Percentiles rank a stretch among this genome's conserved stretches.
Conservation (phyloP, 345 rosid genomes). For the Nasturtium officinale region DNA sequence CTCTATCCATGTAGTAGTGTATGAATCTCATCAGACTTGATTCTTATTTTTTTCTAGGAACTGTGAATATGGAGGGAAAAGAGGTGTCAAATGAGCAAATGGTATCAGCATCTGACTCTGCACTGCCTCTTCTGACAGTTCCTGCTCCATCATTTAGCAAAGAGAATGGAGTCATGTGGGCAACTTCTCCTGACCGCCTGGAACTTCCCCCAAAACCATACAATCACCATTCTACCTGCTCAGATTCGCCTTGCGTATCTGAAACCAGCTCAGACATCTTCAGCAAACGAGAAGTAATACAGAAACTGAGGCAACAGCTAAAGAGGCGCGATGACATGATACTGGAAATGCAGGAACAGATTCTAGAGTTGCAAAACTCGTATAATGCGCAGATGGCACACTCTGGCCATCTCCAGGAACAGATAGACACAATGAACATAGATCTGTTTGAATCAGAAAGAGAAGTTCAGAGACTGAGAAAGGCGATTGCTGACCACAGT, state of each 20-base stretch:
- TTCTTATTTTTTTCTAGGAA: constrained; percentile 47
- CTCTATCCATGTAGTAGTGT: constrained; percentile 13
- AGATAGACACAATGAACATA: constrained; percentile 70
- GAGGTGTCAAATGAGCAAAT: constrained; percentile 50
- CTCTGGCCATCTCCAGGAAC: constrained; percentile 73
- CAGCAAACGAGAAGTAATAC: constrained; percentile 91
- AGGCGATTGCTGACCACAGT: constrained; percentile 91
- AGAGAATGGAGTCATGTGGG: constrained; percentile 81
- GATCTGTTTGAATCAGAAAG: constrained; percentile 81
- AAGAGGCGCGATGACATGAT: constrained; percentile 97
- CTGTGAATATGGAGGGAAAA: constrained; percentile 55
- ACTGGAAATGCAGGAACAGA: constrained; percentile 96
- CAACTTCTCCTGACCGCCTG: constrained; percentile 83
- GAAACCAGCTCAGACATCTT: constrained; percentile 95
- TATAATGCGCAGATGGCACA: constrained; percentile 61
- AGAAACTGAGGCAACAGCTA: constrained; percentile 90
- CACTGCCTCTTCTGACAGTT: constrained; percentile 77
- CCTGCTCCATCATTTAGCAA: constrained; percentile 61
- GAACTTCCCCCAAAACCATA: constrained; percentile 87
- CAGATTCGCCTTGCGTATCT: constrained; percentile 93
- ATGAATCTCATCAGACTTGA: constrained; percentile 2
- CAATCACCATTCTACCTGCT: constrained; percentile 76
- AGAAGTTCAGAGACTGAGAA: constrained; percentile 87
- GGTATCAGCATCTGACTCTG: constrained; percentile 54
- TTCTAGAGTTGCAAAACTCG: constrained; percentile 74